phyloP scores from a whole-genome alignment of 495 filamentous ascomycete genomes.

The Aspergillus diversus region DNA sequence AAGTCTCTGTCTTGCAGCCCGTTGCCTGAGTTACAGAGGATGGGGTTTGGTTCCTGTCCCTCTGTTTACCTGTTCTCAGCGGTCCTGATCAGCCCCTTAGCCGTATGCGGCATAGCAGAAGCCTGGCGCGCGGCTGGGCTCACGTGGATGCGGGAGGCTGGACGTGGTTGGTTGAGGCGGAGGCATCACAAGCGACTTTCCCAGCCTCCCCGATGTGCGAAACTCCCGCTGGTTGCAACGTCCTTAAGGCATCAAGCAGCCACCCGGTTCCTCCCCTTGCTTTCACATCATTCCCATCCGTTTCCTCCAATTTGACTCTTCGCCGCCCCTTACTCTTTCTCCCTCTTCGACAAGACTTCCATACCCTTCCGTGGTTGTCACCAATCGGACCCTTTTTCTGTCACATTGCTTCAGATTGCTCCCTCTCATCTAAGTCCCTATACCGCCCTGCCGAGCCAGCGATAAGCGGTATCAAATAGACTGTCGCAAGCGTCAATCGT shows the following conservation, averaged over 20 bases:
- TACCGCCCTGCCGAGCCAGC: conserved; percentile 27
- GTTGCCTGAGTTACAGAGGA: conserved; percentile 32
- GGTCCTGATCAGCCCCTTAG: conserved; percentile 35
- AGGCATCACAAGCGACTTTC: conserved; percentile 30
- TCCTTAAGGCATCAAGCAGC: conserved; percentile 38
- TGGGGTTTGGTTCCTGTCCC: conserved; percentile 16
- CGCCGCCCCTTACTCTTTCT: conserved; percentile 21
- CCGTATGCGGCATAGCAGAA: conserved; percentile 12
- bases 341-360: conserved; percentile 15
- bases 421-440: conserved; percentile 12
- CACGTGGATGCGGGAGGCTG: conserved; percentile 32
- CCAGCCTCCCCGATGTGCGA: conserved; percentile 44
- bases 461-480: conserved; percentile 28
- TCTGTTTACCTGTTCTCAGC: conserved; percentile 44
- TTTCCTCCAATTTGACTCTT: conserved; percentile 21
- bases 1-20: conserved; percentile 2
- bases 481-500: conserved; percentile 14
- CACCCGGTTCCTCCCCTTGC: conserved; percentile 31
- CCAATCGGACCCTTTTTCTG: conserved; percentile 6
- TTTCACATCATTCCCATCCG: conserved; percentile 24
- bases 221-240: conserved; percentile 39
- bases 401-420: not conserved
- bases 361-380: conserved; percentile 13
- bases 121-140: conserved; percentile 33
- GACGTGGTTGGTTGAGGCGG: conserved; percentile 35